Percentiles rank a stretch among this genome's conserved stretches.
Evolutionary conservation across 2,329 filamentous ascomycete genomes (phyloP).

Genomic region (Beauveria asiatica): DNA sequence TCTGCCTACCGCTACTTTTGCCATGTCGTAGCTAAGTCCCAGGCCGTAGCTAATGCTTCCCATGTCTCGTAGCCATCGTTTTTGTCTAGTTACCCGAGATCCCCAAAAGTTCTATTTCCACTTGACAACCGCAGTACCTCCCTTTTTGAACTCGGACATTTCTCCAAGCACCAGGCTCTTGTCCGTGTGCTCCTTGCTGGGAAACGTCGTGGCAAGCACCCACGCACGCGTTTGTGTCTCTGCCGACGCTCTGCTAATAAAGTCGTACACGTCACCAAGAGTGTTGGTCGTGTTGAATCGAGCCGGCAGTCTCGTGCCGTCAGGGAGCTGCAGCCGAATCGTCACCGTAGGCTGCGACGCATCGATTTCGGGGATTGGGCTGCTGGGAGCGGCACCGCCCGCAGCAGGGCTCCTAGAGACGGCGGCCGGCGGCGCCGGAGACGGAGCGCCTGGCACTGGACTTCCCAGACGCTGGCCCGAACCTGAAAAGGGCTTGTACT

Average conservation of each 20-base stretch:
- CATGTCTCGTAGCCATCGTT: neutral
- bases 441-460: constrained; percentile 56
- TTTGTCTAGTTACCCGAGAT: neutral
- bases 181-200: constrained; percentile 70
- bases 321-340: constrained; percentile 69
- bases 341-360: constrained; percentile 57
- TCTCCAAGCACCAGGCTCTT: constrained; percentile 50
- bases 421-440: constrained; percentile 23
- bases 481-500: constrained; percentile 68
- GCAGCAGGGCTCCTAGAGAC: constrained; percentile 21
- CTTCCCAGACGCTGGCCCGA: constrained; percentile 67
- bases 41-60: neutral
- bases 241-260: constrained; percentile 57
- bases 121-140: constrained; percentile 58
- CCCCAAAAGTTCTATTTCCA: constrained; percentile 30
- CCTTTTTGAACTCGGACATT: constrained; percentile 56
- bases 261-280: constrained; percentile 67
- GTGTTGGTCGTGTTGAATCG: constrained; percentile 77
- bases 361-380: constrained; percentile 41
- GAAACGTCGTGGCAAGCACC: constrained; percentile 75
- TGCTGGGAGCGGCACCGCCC: constrained; percentile 12
- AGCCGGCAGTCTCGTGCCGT: constrained; percentile 68
- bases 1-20: neutral
- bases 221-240: constrained; percentile 51
- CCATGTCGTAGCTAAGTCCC: too few relatives aligned